Base-by-base conservation (phyloP, 306 rosid genomes). In the Cucumis hystrix region DNA sequence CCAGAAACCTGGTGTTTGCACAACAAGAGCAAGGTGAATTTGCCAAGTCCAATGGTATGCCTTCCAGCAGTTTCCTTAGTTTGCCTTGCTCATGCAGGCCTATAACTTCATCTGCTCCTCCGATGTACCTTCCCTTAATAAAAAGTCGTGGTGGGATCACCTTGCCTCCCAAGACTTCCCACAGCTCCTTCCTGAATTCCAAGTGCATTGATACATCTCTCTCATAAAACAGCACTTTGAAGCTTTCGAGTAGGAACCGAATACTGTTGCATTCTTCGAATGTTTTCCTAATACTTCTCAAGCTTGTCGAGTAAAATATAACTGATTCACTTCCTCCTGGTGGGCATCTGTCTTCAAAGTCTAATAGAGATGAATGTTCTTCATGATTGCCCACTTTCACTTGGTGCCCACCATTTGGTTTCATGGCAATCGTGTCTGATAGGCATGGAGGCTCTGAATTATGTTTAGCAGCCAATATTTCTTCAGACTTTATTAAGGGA, bases 101-200 rank as follows among this genome's bases (percentile, higher is more conserved):
- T 37, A 89, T 75, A 15, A 96, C 97, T 85, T 96, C 88, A 59
- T 92, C 96, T n/a, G 92, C 96, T 82, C 98, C 99, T 61, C 99
- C 99, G 35, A 96, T 88, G 86, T 86, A 88, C 82, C 91, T 87
- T 8, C 98, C 99, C 79, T 89, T 91, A 21, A 96, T 88, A 82
- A 96, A 96, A 80, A 96, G 88, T 86, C 84, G 91, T 0, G 99
- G 99, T 63, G 98, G 99, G 77, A 96, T 86, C 78, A 87, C 88
- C 85, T 82, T 92, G 1, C 82, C 82, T 7, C 87, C 98, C 80
- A 91, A 82, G 25, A 89, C 65, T 47, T 79, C 84, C 97, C 97
- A 87, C 41, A 96, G 51, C 72, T 96, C 98, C n/a, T 92, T 91
- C 66, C 98, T 89, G 71, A 85, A 96, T 73, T 86, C 96, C 83